Percentiles rank a stretch among this genome's conserved stretches.
phyloP scores from a whole-genome alignment of 495 filamentous ascomycete genomes.

The Xylaria castorea region DNA sequence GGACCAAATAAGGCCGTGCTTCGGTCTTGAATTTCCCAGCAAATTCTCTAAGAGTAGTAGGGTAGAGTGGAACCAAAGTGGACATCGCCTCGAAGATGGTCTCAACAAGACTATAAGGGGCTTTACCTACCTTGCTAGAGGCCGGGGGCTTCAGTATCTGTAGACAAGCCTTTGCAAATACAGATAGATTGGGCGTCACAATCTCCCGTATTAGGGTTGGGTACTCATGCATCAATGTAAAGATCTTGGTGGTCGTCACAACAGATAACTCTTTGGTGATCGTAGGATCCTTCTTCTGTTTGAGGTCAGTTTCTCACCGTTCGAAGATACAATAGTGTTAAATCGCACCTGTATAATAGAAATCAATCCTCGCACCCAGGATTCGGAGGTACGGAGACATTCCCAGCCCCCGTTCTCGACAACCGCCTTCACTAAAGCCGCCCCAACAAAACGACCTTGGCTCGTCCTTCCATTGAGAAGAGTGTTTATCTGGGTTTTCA shows the following conservation, averaged over 20 bases:
- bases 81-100: slow-evolving; percentile 64
- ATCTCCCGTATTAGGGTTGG: slow-evolving; percentile 85
- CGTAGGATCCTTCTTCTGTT: slow-evolving; percentile 75
- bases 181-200: slow-evolving; percentile 79
- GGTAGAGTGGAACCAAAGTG: slow-evolving; percentile 74
- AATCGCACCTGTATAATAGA: slow-evolving; percentile 69
- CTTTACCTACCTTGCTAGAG: slow-evolving; percentile 47
- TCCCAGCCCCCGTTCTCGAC: slow-evolving; percentile 84
- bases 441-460: slow-evolving; percentile 77
- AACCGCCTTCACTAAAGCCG: slow-evolving; percentile 78
- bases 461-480: slow-evolving; percentile 73
- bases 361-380: slow-evolving; percentile 77
- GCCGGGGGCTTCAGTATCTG: slow-evolving; percentile 64
- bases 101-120: slow-evolving; percentile 58
- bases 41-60: slow-evolving; percentile 80
- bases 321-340: slow-evolving; percentile 11
- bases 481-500: slow-evolving; percentile 77
- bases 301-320: slow-evolving; percentile 24
- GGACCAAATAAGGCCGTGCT: slow-evolving; percentile 62
- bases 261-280: slow-evolving; percentile 75
- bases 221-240: slow-evolving; percentile 78
- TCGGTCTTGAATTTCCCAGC: slow-evolving; percentile 67
- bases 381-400: slow-evolving; percentile 68
- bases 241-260: slow-evolving; percentile 80
- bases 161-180: slow-evolving; percentile 74